Evolutionary conservation across 768 basidiomycete species (phyloP).

Genomic region (Podaxis sp.): DNA sequence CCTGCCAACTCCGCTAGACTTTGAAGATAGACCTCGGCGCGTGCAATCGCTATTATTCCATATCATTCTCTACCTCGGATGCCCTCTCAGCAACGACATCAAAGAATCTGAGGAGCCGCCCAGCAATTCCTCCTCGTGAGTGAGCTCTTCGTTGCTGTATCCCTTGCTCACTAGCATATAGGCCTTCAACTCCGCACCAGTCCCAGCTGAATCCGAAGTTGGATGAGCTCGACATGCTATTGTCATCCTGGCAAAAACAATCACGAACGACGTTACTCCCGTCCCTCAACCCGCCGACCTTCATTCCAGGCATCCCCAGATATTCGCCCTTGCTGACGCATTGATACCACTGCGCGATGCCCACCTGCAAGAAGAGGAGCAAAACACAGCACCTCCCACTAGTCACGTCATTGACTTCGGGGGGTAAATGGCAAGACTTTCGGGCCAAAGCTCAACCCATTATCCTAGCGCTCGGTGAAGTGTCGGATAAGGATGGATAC

Average conservation of each 20-base stretch:
- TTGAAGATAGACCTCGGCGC: constrained; percentile 2
- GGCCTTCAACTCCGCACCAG: constrained; percentile 12
- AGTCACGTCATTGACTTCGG: neutral
- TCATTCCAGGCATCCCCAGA: neutral
- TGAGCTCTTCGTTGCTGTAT: neutral
- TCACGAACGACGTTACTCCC: constrained; percentile 6
- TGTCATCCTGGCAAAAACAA: neutral
- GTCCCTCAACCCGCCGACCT: constrained; percentile 2
- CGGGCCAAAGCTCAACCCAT: constrained; percentile 11
- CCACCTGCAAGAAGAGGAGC: constrained; percentile 4
- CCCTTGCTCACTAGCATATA: neutral
- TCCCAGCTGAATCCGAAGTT: constrained; percentile 13
- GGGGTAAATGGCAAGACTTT: constrained; percentile 16
- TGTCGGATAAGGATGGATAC: constrained; percentile 12
- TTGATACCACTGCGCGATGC: constrained; percentile 8
- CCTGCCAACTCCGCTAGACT: neutral
- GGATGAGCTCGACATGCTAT: constrained; percentile 10
- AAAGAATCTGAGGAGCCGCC: neutral
- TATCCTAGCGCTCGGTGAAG: constrained; percentile 5
- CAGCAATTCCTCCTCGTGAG: constrained; percentile 4
- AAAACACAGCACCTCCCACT: neutral
- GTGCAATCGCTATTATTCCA: constrained; percentile 11
- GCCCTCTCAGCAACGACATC: constrained; percentile 4
- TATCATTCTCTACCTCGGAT: constrained; percentile 10
- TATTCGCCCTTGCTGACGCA: constrained; percentile 13